Conservation (phyloP, 2,329 filamentous ascomycete genomes). For the Cylindrodendrum hubeiense region DNA sequence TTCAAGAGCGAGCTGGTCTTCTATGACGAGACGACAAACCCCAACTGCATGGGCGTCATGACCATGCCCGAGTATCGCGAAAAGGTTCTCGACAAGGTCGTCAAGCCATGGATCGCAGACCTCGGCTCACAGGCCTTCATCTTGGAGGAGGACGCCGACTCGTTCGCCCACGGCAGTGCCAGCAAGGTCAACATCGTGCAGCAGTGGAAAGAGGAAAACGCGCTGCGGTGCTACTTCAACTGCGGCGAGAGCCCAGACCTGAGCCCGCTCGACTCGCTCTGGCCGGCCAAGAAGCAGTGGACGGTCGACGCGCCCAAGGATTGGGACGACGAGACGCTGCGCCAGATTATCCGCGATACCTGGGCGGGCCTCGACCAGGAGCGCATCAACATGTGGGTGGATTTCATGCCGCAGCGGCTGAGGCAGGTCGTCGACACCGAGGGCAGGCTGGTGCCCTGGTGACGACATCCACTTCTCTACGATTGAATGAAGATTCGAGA, state of each 20-base stretch:
- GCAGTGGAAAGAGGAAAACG: constrained; percentile 52
- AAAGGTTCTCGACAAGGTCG: constrained; percentile 49
- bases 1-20: constrained; percentile 55
- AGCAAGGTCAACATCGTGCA: constrained; percentile 52
- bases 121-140: constrained; percentile 42
- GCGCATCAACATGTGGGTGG: constrained; percentile 52
- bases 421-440: constrained; percentile 48
- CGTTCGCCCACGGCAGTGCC: constrained; percentile 50
- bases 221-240: constrained; percentile 49
- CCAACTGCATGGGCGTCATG: constrained; percentile 48
- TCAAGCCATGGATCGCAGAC: constrained; percentile 49
- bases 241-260: constrained; percentile 54
- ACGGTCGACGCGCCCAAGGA: constrained; percentile 41
- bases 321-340: constrained; percentile 51
- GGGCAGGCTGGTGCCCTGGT: constrained; percentile 51
- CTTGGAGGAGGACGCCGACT: constrained; percentile 52
- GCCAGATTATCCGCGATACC: constrained; percentile 46
- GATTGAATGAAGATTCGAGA: neutral
- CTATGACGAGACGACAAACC: constrained; percentile 51
- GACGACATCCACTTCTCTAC: neutral
- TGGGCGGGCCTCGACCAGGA: constrained; percentile 48
- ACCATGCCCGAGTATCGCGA: constrained; percentile 51
- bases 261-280: constrained; percentile 51
- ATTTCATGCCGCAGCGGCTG: constrained; percentile 52
- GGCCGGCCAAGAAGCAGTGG: constrained; percentile 53